These are phyloP conservation scores for Verbascum thapsus DNA, from an alignment of 257 asterid genomes.

Conservation along the genomic window DNA sequence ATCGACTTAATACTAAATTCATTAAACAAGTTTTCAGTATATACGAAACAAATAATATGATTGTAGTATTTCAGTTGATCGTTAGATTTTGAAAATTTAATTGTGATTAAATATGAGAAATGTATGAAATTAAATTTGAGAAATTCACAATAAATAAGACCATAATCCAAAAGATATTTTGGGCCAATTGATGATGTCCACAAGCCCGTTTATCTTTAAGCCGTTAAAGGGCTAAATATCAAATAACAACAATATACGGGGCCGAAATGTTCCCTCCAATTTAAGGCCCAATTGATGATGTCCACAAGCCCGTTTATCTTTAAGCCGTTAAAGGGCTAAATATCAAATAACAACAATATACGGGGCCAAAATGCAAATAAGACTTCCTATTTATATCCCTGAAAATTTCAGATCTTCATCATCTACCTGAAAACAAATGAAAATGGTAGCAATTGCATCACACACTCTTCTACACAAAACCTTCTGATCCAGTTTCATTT, in stretches of 20 bases:
- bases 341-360: not conserved
- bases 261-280: not conserved
- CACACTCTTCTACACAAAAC: slow-evolving; percentile 21
- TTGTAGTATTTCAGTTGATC: too few species aligned
- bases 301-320: not conserved
- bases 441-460: slow-evolving; percentile 42
- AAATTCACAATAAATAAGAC: too few species aligned
- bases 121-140: too few species aligned
- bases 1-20: too few species aligned
- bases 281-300: slow-evolving; percentile 4
- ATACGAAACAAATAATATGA: too few species aligned
- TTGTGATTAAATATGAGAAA: too few species aligned
- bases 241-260: not conserved
- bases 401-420: slow-evolving; percentile 50
- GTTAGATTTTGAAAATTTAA: too few species aligned
- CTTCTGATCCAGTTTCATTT: slow-evolving; percentile 39
- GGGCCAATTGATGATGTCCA: slow-evolving; percentile 6
- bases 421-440: slow-evolving; percentile 30
- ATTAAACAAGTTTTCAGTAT: too few species aligned
- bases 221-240: not conserved
- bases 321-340: slow-evolving; percentile 3
- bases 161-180: too few species aligned
- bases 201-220: not conserved
- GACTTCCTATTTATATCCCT: slow-evolving; percentile 4
- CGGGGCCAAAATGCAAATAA: slow-evolving; percentile 31